phyloP scores from a whole-genome alignment of 306 rosid species.

The Purshia tridentata region DNA sequence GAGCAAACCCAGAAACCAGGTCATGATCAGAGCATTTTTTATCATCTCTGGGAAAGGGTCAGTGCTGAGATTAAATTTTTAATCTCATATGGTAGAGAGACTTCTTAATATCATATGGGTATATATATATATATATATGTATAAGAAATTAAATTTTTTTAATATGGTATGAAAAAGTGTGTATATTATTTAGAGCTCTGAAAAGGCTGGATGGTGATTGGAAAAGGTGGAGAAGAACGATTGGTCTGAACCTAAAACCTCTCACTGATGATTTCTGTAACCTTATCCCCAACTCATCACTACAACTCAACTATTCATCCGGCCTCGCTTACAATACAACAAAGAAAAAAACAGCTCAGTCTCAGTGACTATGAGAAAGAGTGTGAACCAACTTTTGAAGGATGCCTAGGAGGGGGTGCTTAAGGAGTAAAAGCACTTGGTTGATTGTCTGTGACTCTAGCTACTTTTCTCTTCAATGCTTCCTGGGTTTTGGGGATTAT shows the following conservation, averaged over 20 bases:
- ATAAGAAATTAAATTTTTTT: neutral
- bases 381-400: constrained; percentile 29
- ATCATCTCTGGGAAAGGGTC: constrained; percentile 8
- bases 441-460: constrained; percentile 28
- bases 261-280: constrained; percentile 39
- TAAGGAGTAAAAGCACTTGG: constrained; percentile 26
- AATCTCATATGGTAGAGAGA: neutral
- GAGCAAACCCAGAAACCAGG: constrained; percentile 29
- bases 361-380: neutral
- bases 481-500: constrained; percentile 34
- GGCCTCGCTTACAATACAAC: neutral
- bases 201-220: constrained; percentile 45
- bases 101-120: neutral
- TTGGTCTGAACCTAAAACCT: constrained; percentile 36
- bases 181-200: neutral
- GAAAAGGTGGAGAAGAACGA: constrained; percentile 44
- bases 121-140: too few relatives aligned
- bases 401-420: constrained; percentile 37
- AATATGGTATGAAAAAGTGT: neutral
- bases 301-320: constrained; percentile 31
- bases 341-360: neutral
- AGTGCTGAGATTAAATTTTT: constrained; percentile 2
- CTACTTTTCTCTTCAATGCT: constrained; percentile 21
- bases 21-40: constrained; percentile 34
- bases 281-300: constrained; percentile 49